Percentiles rank a stretch among this genome's conserved stretches.
Evolutionary conservation across 2,329 filamentous ascomycete species (phyloP).

Genomic region (Ascochyta fabae): DNA sequence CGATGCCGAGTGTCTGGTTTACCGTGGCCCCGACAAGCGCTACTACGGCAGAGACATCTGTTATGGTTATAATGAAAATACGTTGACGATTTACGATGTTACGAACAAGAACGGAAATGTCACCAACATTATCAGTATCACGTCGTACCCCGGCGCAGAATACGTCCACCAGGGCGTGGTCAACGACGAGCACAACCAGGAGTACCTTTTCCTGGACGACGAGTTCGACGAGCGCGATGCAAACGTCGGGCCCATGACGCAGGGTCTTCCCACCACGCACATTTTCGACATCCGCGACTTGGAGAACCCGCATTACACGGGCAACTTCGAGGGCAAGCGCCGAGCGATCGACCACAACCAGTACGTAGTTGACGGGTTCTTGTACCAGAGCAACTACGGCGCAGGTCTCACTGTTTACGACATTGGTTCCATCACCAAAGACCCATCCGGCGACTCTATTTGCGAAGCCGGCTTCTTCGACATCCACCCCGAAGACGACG

Average conservation of each 20-base stretch:
- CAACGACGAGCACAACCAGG: conserved; percentile 34
- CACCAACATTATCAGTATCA: conserved; percentile 57
- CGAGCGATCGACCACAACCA: conserved; percentile 54
- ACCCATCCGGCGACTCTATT: conserved; percentile 45
- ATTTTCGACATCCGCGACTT: conserved; percentile 44
- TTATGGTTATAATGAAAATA: conserved; percentile 62
- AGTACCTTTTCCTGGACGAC: conserved; percentile 41
- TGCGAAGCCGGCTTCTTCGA: conserved; percentile 52
- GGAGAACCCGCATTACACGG: conserved; percentile 44
- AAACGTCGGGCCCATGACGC: conserved; percentile 36
- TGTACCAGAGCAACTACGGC: conserved; percentile 52
- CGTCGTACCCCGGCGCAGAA: conserved; percentile 58
- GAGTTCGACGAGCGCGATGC: conserved; percentile 42
- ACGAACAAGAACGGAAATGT: conserved; percentile 53
- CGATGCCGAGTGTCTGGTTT: conserved; percentile 64
- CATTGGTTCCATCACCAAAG: conserved; percentile 45
- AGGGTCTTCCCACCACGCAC: conserved; percentile 39
- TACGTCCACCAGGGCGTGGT: conserved; percentile 62
- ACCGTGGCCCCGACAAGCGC: conserved; percentile 56
- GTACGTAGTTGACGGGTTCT: conserved; percentile 47
- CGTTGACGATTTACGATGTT: conserved; percentile 58
- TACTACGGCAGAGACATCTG: conserved; percentile 60
- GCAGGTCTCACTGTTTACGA: conserved; percentile 48
- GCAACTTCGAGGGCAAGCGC: conserved; percentile 46
- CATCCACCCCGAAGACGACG: conserved; percentile 51